Evolutionary conservation across 2,329 filamentous ascomycete species (phyloP), one percentile per base, ranked within the genome.

Genomic region (Claviceps spartinae): DNA sequence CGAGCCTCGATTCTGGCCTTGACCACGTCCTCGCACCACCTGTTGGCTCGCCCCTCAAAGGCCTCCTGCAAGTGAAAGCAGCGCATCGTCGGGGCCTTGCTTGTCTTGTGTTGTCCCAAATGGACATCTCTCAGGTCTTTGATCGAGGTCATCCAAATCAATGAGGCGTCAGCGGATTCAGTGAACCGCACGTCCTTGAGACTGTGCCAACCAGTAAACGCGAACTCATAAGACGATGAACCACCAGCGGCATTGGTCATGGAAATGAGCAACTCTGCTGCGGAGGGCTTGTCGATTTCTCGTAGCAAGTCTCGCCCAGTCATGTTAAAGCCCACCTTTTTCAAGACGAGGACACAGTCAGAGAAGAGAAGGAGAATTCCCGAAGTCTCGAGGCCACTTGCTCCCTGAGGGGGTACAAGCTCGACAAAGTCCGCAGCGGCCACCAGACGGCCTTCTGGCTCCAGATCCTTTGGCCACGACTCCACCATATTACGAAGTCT

Each of bases 1-100:
- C 90, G 80, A 5, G 83, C 85, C 67, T 96, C 91, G 14, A 96
- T 81, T 57, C 84, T 82, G 8, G 90, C 89, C 68, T 91, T 94
- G 47, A 83, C 81, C 13, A 96, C 75, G 57, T 97, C 93, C 67
- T 97, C 91, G 30, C 82, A 81, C 67, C 88, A 83, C 55, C 84
- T 86, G 18, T 75, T 72, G 1, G 85, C 87, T 64, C 83, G 90
- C 26, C 82, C 83, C 62, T 95, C 86, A 60, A 91, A 91, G 7
- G 78, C 70, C 50, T 88, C 86, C 49, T 83, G 79, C 1, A 95
- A 75, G 42, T 85, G 67, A 61, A 95, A 85, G 55, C 81, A 85
- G 34, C 83, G 76, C 11, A 83, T 74, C 2, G 82, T 82, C 22
- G 76, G 69, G 14, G 72, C 69, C 30, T 74, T 75, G 58, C 69